Evolutionary conservation across 2,329 filamentous ascomycete genomes (phyloP).

Genomic region (Aspergillus brunneoviolaceus): DNA sequence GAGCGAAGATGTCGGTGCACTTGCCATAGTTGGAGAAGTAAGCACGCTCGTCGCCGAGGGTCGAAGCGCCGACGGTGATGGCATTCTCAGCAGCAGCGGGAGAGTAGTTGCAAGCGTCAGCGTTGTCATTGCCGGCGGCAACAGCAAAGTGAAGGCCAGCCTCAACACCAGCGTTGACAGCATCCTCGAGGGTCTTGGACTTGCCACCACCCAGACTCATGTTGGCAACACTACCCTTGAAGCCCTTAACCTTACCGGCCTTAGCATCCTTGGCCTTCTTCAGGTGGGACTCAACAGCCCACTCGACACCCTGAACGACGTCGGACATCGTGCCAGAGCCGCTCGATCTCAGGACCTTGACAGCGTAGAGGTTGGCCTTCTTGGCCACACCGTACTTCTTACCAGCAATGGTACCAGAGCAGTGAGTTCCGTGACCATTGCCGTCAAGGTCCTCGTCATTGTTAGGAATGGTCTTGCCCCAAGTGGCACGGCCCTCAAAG

Average conservation of each 20-base stretch:
- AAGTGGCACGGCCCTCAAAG: constrained; percentile 91
- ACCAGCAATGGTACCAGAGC: constrained; percentile 94
- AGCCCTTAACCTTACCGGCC: constrained; percentile 87
- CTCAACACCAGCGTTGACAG: constrained; percentile 89
- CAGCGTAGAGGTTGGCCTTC: constrained; percentile 94
- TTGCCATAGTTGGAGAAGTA: constrained; percentile 99
- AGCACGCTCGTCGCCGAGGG: constrained; percentile 88
- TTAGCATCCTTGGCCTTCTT: constrained; percentile 76
- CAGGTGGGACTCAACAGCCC: constrained; percentile 76
- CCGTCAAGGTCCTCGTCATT: constrained; percentile 87
- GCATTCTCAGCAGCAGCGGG: constrained; percentile 89
- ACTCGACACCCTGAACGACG: constrained; percentile 97
- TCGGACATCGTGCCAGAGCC: constrained; percentile 98
- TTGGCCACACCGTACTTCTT: constrained; percentile 99
- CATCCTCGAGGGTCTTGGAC: constrained; percentile 83
- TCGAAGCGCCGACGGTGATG: constrained; percentile 93
- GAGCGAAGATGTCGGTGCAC: constrained; percentile 99
- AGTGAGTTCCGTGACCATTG: constrained; percentile 98
- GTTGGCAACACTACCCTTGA: constrained; percentile 99
- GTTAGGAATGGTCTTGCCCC: constrained; percentile 92
- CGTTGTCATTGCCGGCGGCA: constrained; percentile 97
- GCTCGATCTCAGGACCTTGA: constrained; percentile 97
- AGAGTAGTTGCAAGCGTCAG: constrained; percentile 98
- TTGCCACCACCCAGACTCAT: constrained; percentile 99
- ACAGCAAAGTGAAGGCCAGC: constrained; percentile 96